These are phyloP conservation scores for Lentinus brumalis DNA, from an alignment of 768 basidiomycete genomes.

Conservation along the genomic window DNA sequence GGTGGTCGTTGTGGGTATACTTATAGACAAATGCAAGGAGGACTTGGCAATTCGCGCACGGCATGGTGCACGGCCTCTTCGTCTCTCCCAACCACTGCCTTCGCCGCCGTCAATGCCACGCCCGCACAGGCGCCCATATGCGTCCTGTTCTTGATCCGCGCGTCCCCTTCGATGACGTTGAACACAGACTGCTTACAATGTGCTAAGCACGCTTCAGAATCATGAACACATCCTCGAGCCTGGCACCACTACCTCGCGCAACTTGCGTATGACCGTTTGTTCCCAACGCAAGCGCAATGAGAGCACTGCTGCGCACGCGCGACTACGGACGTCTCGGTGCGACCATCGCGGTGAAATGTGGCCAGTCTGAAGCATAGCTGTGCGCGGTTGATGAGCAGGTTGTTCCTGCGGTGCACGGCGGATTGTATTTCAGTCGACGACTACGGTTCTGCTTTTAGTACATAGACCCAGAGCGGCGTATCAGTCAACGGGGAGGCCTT, in stretches of 20 bases:
- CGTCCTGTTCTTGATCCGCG: not conserved
- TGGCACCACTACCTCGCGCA: not conserved
- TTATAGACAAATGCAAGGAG: not conserved
- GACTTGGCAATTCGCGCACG: not conserved
- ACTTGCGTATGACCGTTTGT: not conserved
- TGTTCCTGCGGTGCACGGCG: too few species aligned
- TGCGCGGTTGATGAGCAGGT: too few species aligned
- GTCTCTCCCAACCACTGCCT: not conserved
- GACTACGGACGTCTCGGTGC: not conserved
- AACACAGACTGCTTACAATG: too few species aligned
- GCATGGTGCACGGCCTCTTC: not conserved
- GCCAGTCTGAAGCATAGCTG: too few species aligned
- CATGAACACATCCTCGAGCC: too few species aligned
- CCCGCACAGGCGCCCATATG: constrained; percentile 4
- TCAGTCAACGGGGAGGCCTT: constrained; percentile 33
- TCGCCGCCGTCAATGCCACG: not conserved
- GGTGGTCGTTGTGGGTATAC: not conserved
- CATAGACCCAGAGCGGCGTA: not conserved
- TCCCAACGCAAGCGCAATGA: not conserved
- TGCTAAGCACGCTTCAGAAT: too few species aligned
- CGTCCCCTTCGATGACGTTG: too few species aligned
- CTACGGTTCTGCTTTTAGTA: not conserved
- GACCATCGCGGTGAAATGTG: too few species aligned
- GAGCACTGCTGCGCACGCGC: not conserved
- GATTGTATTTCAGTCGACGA: too few species aligned